Base-by-base conservation (phyloP, 306 rosid genomes). In the Quercus alba region DNA sequence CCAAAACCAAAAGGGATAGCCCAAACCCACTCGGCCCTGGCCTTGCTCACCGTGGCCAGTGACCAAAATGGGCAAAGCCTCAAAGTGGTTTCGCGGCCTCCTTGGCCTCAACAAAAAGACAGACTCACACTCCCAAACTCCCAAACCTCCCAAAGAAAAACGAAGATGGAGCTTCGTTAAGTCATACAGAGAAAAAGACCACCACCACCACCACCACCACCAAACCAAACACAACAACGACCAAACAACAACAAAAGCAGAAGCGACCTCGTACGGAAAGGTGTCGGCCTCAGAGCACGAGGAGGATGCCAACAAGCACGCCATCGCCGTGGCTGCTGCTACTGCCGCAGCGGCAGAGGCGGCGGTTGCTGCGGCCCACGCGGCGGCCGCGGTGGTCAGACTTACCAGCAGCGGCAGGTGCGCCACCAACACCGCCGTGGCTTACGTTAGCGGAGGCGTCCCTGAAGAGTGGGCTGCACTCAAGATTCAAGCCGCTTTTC, bases 401-500 rank as follows among this genome's bases (percentile, higher is more conserved):
- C 84, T 92, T 0, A 87, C 95, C 0, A 81, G 81, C 74, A 70
- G 83, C 28, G 84, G 88, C 1, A 78, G 88, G 55, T 58, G 56
- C 72, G 51, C 73, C 28, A 80, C 77, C 9, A 56, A 12, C 66
- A 4, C 77, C 33, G 35, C 56, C 26, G 35, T 55, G 56, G 75
- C 33, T 59, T n/a, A 52, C 35, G 81, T 21, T 19, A 33, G 46
- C 23, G 80, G 78, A 0, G 46, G 78, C 75, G 54, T 70, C 64
- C 89, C 88, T 0, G 87, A 87, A 38, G 90, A 86, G 57, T 88
- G 88, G 90, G 99, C 99, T 0, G 97, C 97, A 31, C 72, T 88
- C 38, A 91, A 79, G 83, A 94, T 94, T 78, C 99, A 94, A 75
- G 87, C 97, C 33, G 97, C 99, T 58, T 94, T 93, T 79, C 94